Evolutionary conservation across 2,329 filamentous ascomycete genomes (phyloP).

Genomic region (Ascochyta viciae-villosae): DNA sequence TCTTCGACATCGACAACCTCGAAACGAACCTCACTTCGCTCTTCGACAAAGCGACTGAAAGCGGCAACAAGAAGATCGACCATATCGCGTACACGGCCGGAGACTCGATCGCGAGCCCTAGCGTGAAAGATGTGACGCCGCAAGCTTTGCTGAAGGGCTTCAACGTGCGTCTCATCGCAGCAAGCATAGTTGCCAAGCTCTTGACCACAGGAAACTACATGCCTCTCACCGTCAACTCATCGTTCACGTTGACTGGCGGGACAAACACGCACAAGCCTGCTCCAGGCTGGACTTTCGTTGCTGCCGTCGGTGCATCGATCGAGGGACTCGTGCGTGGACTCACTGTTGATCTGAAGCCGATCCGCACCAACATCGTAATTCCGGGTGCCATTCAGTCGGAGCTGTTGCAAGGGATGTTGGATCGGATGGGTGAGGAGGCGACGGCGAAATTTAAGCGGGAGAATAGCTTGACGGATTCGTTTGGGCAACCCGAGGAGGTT

Average conservation of each 20-base stretch:
- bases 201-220: conserved; percentile 46
- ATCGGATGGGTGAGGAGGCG: conserved; percentile 20
- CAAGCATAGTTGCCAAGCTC: conserved; percentile 52
- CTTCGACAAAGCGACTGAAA: conserved; percentile 37
- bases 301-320: conserved; percentile 29
- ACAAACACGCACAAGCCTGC: conserved; percentile 44
- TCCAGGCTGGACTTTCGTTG: conserved; percentile 42
- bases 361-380: conserved; percentile 53
- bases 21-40: conserved; percentile 37
- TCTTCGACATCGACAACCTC: conserved; percentile 34
- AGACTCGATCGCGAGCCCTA: conserved; percentile 23
- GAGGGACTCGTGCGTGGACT: conserved; percentile 49
- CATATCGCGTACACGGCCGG: conserved; percentile 45
- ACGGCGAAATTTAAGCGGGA: conserved; percentile 24
- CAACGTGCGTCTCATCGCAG: conserved; percentile 46
- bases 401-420: conserved; percentile 41
- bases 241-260: conserved; percentile 53
- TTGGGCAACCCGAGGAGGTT: conserved; percentile 46
- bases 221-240: conserved; percentile 32
- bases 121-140: conserved; percentile 37
- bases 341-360: conserved; percentile 52
- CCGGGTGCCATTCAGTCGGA: conserved; percentile 54
- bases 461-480: conserved; percentile 29
- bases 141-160: conserved; percentile 27
- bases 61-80: conserved; percentile 39